Base-by-base conservation (phyloP, 805 yeast species). In the Ogataea parapolymorpha region DNA sequence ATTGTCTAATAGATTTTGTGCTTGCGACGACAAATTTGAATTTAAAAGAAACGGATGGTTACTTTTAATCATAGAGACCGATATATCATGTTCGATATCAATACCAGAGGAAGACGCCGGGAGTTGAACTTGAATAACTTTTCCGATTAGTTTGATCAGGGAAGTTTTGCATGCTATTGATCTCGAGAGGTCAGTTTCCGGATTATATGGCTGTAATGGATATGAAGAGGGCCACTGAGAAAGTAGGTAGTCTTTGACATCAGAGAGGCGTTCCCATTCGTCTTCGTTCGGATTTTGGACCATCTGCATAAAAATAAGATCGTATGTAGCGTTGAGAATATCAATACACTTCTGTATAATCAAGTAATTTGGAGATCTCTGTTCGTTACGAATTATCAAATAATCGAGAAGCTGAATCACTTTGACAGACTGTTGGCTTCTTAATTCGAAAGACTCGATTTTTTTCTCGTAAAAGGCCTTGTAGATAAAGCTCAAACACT, bases 61-160 rank as follows among this genome's bases (percentile, higher is more conserved):
- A 0, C 73, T 60, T 15, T 71, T 70, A 3, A 80, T 79, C 41
- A 69, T 59, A 3, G 75, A 57, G 34, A 81, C 62, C 8, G 83
- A 78, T 25, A 74, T 69, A 28, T 69, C 72, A 16, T 51, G 35
- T 6, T 37, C 27, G n/a, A 15, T 26, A 6, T 44, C 49, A 12
- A 33, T 41, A 12, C 45, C 25, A 15, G 26, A n/a, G 5, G 48
- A 39, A 5, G 42, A 14, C 2, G 71, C 62, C 3, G 75, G 68
- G 3, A 79, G 62, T 44, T 82, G 88, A 1, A 75, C 71, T 26
- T 71, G 66, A 11, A 81, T 69, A 4, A 81, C 62, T 40, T 72
- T 72, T n/a, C 78, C 78, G 9, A 87, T 75, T 44, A 90, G 79
- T 61, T 84, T 86, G 38, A 82, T 67, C n/a, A 83, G 68, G 22